These are phyloP conservation scores for Leptographium lundbergii DNA, from an alignment of 2,329 filamentous ascomycete genomes.

Conservation along the genomic window DNA sequence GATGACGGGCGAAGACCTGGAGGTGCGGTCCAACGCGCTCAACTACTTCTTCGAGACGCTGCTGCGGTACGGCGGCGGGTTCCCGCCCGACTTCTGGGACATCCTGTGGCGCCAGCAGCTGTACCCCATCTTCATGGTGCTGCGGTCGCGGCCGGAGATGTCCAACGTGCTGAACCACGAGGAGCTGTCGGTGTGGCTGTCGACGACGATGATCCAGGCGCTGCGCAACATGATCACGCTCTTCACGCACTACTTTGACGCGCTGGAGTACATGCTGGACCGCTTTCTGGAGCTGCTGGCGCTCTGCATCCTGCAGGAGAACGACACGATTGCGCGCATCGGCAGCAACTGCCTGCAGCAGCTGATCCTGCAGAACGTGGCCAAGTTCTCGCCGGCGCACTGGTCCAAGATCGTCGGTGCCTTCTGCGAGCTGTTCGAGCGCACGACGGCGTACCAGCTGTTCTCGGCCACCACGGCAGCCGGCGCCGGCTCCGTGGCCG, in stretches of 20 bases:
- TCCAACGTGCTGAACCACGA: slow-evolving; percentile 90
- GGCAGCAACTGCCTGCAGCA: slow-evolving; percentile 97
- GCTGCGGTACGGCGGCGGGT: slow-evolving; percentile 79
- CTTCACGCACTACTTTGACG: slow-evolving; percentile 96
- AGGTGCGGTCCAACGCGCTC: slow-evolving; percentile 80
- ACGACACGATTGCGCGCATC: slow-evolving; percentile 94
- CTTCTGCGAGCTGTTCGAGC: slow-evolving; percentile 90
- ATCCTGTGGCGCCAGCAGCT: slow-evolving; percentile 93
- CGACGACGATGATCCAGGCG: slow-evolving; percentile 98
- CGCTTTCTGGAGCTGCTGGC: slow-evolving; percentile 90
- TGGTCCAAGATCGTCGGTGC: slow-evolving; percentile 92
- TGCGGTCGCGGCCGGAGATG: slow-evolving; percentile 94
- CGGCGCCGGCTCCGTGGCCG: slow-evolving; percentile 27
- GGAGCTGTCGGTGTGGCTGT: slow-evolving; percentile 95
- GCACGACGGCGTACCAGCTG: slow-evolving; percentile 87
- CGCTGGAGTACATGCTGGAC: slow-evolving; percentile 94
- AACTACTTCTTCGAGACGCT: slow-evolving; percentile 96
- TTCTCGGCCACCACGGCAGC: slow-evolving; percentile 66
- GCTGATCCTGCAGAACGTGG: slow-evolving; percentile 89
- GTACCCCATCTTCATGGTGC: slow-evolving; percentile 96
- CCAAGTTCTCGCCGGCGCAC: slow-evolving; percentile 75
- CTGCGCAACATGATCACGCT: slow-evolving; percentile 96
- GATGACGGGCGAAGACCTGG: slow-evolving; percentile 97
- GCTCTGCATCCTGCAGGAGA: slow-evolving; percentile 96
- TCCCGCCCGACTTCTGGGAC: slow-evolving; percentile 94